A percentile compares a stretch with the other conserved stretches of the same genome.
Conservation (phyloP, 108 stramenopile genomes). For the Cylindrotheca fusiformis region DNA sequence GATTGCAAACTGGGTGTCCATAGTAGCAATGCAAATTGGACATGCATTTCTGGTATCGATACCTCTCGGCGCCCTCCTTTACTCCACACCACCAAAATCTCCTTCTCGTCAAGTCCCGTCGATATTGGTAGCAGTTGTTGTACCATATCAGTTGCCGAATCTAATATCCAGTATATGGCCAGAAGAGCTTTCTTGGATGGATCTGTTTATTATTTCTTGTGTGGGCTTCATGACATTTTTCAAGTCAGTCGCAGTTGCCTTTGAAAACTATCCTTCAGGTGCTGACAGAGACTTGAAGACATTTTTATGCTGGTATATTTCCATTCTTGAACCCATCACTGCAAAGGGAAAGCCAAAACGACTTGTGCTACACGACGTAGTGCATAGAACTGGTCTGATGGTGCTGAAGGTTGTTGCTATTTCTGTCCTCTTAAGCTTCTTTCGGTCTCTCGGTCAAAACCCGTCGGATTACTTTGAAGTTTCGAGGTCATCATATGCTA, state of each 20-base stretch:
- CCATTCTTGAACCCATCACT: conserved; percentile 32
- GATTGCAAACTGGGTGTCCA: neutral
- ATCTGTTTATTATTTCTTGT: conserved; percentile 15
- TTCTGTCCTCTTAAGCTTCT: conserved; percentile 13
- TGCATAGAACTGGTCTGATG: neutral
- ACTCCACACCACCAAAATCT: neutral
- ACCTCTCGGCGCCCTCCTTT: neutral
- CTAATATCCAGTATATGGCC: too few species aligned
- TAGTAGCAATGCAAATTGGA: neutral
- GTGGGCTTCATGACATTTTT: conserved; percentile 35
- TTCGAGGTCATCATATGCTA: neutral
- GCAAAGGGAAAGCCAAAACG: conserved; percentile 22
- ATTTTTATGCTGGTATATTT: conserved; percentile 30
- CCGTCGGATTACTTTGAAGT: neutral
- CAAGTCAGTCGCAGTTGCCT: conserved; percentile 26
- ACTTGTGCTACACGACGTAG: conserved; percentile 2
- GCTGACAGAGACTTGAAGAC: conserved; percentile 16
- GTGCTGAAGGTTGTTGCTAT: conserved; percentile 7
- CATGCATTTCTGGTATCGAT: neutral
- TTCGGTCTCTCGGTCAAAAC: neutral
- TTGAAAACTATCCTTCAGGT: conserved; percentile 20
- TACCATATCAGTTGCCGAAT: too few species aligned
- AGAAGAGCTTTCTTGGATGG: conserved; percentile 16
- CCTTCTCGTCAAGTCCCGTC: neutral
- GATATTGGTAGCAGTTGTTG: neutral